These are phyloP conservation scores for Puccinia triticina DNA, from an alignment of 1,284 basidiomycete genomes.

Conservation along the genomic window DNA sequence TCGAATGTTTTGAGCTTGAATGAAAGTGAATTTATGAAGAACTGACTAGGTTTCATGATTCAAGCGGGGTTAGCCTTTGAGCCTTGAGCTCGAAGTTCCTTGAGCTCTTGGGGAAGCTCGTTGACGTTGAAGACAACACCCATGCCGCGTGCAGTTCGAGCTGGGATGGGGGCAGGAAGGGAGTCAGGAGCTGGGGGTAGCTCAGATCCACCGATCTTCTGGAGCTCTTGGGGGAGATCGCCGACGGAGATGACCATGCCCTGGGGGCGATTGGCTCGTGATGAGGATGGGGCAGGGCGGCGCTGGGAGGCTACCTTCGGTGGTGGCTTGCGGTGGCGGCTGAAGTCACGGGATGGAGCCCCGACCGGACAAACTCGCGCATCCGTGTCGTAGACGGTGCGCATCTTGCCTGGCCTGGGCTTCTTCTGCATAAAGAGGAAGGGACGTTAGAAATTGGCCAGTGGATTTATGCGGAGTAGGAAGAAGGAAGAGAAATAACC, in stretches of 20 bases:
- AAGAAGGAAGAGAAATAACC: too few relatives aligned
- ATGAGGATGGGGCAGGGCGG: not conserved
- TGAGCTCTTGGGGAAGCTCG: conserved; percentile 1
- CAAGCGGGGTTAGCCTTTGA: not conserved
- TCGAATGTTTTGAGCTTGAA: too few relatives aligned
- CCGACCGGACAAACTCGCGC: not conserved
- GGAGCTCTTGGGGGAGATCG: conserved; percentile 5
- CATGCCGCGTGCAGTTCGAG: not conserved
- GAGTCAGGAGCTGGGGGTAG: not conserved
- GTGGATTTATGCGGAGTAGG: too few relatives aligned
- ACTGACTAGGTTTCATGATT: not conserved
- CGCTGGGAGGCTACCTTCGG: not conserved
- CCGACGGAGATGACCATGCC: not conserved
- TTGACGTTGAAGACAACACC: not conserved
- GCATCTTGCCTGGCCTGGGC: not conserved
- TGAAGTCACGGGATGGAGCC: not conserved
- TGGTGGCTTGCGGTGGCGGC: not conserved
- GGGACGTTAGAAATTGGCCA: not conserved
- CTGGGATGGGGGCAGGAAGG: not conserved
- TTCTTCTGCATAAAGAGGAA: not conserved
- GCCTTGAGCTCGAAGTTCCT: not conserved
- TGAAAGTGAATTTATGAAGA: not conserved
- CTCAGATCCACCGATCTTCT: not conserved
- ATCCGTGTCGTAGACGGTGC: not conserved
- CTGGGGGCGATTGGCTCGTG: not conserved